Percentiles rank a stretch among this genome's conserved stretches.
Conservation (phyloP, 73 alveolate species). For the Tetrahymena borealis region DNA sequence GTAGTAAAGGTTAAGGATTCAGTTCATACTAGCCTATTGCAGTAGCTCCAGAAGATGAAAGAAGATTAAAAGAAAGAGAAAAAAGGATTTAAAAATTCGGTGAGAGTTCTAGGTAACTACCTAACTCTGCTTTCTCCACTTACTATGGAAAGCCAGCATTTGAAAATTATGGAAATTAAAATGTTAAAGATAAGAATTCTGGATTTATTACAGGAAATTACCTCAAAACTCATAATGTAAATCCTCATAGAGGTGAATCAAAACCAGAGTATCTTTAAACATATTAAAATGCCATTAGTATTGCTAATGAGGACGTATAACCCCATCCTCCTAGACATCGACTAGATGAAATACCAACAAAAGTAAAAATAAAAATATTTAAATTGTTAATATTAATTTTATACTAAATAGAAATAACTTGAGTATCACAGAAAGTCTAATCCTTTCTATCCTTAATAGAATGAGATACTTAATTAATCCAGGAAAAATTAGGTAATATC, state of each 20-base stretch:
- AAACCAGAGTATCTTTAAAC: slow-evolving; percentile 46
- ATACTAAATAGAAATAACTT: neutral
- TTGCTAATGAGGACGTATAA: neutral
- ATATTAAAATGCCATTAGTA: slow-evolving; percentile 39
- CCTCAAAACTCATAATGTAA: slow-evolving; percentile 47
- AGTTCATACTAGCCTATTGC: neutral
- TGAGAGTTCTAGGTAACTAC: slow-evolving; percentile 44
- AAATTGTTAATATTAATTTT: neutral
- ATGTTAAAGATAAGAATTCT: slow-evolving; percentile 40
- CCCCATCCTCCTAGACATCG: slow-evolving; percentile 1
- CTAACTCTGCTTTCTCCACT: slow-evolving; percentile 53
- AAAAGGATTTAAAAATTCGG: slow-evolving; percentile 14
- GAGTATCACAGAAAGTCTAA: neutral
- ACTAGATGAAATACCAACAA: neutral
- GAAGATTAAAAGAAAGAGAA: neutral
- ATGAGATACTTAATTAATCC: neutral
- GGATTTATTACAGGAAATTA: slow-evolving; percentile 46
- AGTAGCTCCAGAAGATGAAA: neutral
- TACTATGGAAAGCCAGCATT: slow-evolving; percentile 57
- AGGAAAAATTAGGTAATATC: neutral
- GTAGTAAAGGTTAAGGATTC: neutral
- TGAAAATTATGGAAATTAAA: slow-evolving; percentile 53
- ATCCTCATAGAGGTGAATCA: slow-evolving; percentile 52
- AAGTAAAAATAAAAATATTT: neutral
- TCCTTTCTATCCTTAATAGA: neutral